Conservation (phyloP, 495 filamentous ascomycete species). For the Neurospora sp. region DNA sequence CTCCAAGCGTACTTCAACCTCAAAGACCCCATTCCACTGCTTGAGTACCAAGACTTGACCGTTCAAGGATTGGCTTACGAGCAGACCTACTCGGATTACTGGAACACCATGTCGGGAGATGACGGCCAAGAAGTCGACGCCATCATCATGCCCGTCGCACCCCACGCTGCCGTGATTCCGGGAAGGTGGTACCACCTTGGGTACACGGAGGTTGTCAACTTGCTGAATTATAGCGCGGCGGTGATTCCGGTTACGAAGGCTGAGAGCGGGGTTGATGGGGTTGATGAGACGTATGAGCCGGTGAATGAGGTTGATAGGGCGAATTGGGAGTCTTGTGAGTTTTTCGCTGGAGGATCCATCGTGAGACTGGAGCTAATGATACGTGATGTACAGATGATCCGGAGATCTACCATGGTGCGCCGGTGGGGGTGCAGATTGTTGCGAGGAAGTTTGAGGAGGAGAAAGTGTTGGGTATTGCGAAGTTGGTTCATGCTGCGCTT, state of each 20-base stretch:
- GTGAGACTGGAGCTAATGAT: slow-evolving; percentile 6
- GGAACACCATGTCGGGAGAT: slow-evolving; percentile 22
- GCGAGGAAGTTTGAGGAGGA: slow-evolving; percentile 39
- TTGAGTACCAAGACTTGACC: slow-evolving; percentile 23
- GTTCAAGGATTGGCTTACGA: slow-evolving; percentile 17
- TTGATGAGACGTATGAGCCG: slow-evolving; percentile 20
- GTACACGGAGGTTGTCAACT: slow-evolving; percentile 31
- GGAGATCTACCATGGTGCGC: slow-evolving; percentile 36
- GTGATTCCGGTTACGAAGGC: slow-evolving; percentile 40
- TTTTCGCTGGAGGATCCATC: neutral
- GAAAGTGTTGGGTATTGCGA: slow-evolving; percentile 30
- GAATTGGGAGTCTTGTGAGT: slow-evolving; percentile 29
- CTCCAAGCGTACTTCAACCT: slow-evolving; percentile 7
- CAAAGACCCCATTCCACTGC: slow-evolving; percentile 28
- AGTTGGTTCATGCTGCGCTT: slow-evolving; percentile 11
- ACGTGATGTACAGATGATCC: slow-evolving; percentile 25
- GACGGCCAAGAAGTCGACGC: slow-evolving; percentile 36
- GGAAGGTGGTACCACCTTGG: slow-evolving; percentile 21
- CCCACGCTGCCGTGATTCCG: slow-evolving; percentile 41
- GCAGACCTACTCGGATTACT: slow-evolving; percentile 26
- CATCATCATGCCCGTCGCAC: slow-evolving; percentile 43
- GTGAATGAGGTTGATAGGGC: slow-evolving; percentile 23
- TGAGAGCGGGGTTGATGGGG: slow-evolving; percentile 24
- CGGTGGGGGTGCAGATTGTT: slow-evolving; percentile 40
- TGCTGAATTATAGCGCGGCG: slow-evolving; percentile 34